Conservation (phyloP, 179 eudicot species). For the Pouteria campechiana region DNA sequence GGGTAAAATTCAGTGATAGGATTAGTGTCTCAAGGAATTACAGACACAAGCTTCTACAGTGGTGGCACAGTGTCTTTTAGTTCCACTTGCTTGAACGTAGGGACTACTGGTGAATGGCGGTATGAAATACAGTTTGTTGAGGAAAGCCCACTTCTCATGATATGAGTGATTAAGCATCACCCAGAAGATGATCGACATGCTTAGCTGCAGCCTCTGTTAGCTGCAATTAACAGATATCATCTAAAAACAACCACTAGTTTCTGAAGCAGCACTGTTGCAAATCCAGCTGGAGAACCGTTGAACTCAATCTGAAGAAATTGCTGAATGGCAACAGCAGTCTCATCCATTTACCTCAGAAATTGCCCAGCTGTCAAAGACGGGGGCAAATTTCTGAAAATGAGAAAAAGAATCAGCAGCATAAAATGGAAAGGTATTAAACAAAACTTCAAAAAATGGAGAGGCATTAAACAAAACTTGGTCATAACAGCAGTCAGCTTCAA, state of each 20-base stretch:
- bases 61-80: constrained; percentile 34
- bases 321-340: background rate
- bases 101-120: constrained; percentile 22
- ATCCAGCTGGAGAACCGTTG: constrained; percentile 1
- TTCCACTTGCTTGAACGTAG: constrained; percentile 25
- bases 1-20: constrained; percentile 9
- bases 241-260: constrained; percentile 28
- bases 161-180: constrained; percentile 37
- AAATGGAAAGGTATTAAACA: background rate
- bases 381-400: constrained; percentile 5
- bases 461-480: background rate
- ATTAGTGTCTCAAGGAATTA: constrained; percentile 44
- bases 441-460: background rate
- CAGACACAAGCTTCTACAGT: constrained; percentile 42
- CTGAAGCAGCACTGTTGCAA: background rate
- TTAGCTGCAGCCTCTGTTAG: constrained; percentile 74
- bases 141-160: constrained; percentile 40
- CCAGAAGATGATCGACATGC: constrained; percentile 59
- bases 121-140: constrained; percentile 29
- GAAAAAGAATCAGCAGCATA: background rate
- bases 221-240: constrained; percentile 68
- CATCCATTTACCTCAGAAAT: constrained; percentile 25
- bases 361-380: constrained; percentile 18
- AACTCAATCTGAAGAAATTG: background rate
- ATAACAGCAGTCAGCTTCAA: no score